Evolutionary conservation across 352 stramenopile species (phyloP).

Genomic region (Phytopythium mirpurense): DNA sequence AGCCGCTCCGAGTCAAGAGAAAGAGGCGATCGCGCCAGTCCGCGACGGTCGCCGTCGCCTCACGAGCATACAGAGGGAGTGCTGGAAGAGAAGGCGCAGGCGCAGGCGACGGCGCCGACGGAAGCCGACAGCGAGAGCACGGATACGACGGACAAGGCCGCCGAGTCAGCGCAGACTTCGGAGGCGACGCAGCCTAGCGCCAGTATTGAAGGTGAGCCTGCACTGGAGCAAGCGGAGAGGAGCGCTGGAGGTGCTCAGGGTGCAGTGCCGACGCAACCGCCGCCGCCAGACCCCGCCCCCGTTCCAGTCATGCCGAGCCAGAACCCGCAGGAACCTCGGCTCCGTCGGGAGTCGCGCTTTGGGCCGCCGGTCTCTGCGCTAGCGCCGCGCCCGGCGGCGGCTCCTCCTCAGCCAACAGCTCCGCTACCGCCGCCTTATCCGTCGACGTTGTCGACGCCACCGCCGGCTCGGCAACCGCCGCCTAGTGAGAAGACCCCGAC

Average conservation of each 20-base stretch:
- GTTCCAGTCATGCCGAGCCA: neutral
- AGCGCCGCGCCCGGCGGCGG: neutral
- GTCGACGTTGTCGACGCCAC: neutral
- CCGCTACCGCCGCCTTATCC: neutral
- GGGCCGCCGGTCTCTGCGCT: neutral
- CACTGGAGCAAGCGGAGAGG: neutral
- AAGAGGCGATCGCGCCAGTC: neutral
- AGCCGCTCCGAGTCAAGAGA: neutral
- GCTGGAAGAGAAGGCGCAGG: too few relatives aligned
- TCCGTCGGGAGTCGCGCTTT: neutral
- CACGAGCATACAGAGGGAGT: neutral
- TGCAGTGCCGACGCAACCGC: neutral
- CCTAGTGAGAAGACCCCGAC: neutral
- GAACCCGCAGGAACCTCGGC: neutral
- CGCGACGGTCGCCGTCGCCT: neutral
- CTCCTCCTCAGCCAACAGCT: neutral
- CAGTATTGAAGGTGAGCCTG: neutral
- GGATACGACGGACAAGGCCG: neutral
- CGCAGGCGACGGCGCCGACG: neutral
- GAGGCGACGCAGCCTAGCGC: neutral
- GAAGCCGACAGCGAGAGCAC: neutral
- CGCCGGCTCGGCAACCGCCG: neutral
- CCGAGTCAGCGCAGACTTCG: neutral
- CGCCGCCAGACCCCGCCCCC: too few relatives aligned
- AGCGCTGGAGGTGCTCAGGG: neutral